Conservation (phyloP, 306 rosid genomes). For the Sesbania bispinosa region DNA sequence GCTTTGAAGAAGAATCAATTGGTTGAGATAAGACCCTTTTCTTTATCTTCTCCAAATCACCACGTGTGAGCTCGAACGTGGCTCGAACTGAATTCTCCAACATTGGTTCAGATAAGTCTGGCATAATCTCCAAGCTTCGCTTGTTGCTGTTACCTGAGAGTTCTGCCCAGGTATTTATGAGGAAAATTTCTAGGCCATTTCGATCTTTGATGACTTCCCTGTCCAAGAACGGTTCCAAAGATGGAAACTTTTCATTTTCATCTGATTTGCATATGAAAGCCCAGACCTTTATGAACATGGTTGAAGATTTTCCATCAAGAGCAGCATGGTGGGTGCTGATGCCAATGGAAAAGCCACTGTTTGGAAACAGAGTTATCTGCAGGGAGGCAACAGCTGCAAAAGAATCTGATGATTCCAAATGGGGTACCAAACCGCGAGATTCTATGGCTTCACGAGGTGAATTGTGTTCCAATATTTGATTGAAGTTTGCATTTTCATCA, state of each 20-base stretch:
- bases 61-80: conserved; percentile 29
- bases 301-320: conserved; percentile 48
- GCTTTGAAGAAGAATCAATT: background rate
- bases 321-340: conserved; percentile 42
- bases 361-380: conserved; percentile 50
- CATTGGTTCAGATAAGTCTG: background rate
- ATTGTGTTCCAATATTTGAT: background rate
- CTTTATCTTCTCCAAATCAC: conserved; percentile 31
- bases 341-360: conserved; percentile 46
- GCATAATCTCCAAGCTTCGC: conserved; percentile 19
- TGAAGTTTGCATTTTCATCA: background rate
- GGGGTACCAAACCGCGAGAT: conserved; percentile 43
- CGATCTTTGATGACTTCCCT: conserved; percentile 34
- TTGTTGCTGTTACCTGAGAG: background rate
- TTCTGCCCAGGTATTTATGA: background rate
- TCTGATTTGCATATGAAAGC: conserved; percentile 25
- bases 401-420: conserved; percentile 21
- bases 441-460: conserved; percentile 14
- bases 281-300: conserved; percentile 55
- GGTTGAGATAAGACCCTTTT: background rate
- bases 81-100: too few species aligned
- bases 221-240: conserved; percentile 34
- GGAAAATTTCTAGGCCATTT: background rate
- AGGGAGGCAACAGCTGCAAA: conserved; percentile 34
- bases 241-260: background rate